Evolutionary conservation across 2,329 filamentous ascomycete genomes (phyloP).

Genomic region (Aspergillus sp.): DNA sequence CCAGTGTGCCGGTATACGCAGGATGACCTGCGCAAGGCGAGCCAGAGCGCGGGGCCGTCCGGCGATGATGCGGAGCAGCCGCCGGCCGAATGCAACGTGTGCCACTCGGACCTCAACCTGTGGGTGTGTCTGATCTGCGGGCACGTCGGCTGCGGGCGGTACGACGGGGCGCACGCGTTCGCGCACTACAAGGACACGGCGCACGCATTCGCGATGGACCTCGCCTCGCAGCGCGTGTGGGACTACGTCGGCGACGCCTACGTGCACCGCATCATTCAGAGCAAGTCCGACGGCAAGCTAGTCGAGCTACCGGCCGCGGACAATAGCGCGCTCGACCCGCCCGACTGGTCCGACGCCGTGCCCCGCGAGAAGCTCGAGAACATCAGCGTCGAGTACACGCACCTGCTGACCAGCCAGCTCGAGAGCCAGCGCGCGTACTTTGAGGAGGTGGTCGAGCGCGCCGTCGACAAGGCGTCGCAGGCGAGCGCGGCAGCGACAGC

Average conservation of each 20-base stretch:
- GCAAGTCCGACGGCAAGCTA: constrained; percentile 87
- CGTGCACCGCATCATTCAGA: constrained; percentile 91
- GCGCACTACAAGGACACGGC: constrained; percentile 86
- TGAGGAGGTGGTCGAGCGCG: constrained; percentile 85
- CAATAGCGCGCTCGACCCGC: constrained; percentile 41
- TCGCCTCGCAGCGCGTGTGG: constrained; percentile 94
- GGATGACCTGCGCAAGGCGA: constrained; percentile 47
- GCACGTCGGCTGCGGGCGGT: constrained; percentile 87
- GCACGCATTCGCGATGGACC: constrained; percentile 89
- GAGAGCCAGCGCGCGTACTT: constrained; percentile 93
- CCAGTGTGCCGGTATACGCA: constrained; percentile 92
- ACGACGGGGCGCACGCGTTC: constrained; percentile 90
- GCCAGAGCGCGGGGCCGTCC: constrained; percentile 31
- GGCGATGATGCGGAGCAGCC: constrained; percentile 24
- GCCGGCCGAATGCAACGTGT: constrained; percentile 66
- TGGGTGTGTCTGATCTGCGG: constrained; percentile 97
- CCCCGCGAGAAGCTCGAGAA: constrained; percentile 64
- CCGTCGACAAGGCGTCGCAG: constrained; percentile 81
- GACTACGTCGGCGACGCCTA: constrained; percentile 95
- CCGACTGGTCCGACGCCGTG: constrained; percentile 45
- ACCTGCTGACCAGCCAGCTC: constrained; percentile 86
- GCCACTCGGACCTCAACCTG: constrained; percentile 75
- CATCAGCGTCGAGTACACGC: constrained; percentile 91
- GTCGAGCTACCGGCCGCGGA: constrained; percentile 75
- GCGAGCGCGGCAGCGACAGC: constrained; percentile 56